Conservation (phyloP, 495 filamentous ascomycete species). For the Podospora appendiculata region DNA sequence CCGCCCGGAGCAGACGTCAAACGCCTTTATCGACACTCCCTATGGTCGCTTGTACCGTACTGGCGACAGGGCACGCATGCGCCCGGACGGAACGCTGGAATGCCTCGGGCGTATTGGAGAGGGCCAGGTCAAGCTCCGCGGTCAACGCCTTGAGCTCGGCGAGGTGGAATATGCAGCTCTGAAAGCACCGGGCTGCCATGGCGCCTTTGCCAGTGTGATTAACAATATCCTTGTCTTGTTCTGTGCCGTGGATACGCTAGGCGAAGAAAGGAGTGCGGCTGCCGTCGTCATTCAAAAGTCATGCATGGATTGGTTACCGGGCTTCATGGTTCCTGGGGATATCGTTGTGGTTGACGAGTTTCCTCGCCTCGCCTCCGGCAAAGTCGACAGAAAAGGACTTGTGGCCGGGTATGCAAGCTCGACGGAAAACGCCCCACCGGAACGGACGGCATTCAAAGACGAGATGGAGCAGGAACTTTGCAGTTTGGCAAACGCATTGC, state of each 20-base stretch:
- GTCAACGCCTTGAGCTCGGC: constrained; percentile 75
- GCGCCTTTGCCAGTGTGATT: constrained; percentile 53
- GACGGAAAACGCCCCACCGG: not conserved
- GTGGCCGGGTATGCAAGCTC: constrained; percentile 43
- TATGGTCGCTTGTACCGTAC: constrained; percentile 68
- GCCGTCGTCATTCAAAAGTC: constrained; percentile 38
- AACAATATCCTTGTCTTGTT: constrained; percentile 58
- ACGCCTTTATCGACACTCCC: constrained; percentile 54
- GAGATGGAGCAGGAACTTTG: constrained; percentile 41
- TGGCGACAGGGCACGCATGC: constrained; percentile 70
- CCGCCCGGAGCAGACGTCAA: constrained; percentile 63
- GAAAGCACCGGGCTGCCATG: constrained; percentile 42
- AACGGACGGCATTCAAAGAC: constrained; percentile 15
- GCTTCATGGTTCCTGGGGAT: constrained; percentile 70
- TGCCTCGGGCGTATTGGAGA: constrained; percentile 72
- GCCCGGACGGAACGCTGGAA: constrained; percentile 62
- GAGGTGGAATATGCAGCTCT: constrained; percentile 68
- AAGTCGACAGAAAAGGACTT: constrained; percentile 62
- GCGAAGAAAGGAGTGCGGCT: constrained; percentile 11
- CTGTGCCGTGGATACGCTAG: constrained; percentile 39
- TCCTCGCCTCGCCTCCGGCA: constrained; percentile 70
- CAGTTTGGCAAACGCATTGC: constrained; percentile 34
- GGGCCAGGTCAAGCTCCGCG: constrained; percentile 76
- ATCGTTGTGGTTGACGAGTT: constrained; percentile 52
- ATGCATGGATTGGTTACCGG: constrained; percentile 65